Evolutionary conservation across 352 stramenopile species (phyloP).

Genomic region (Globisporangium heterothallicum): DNA sequence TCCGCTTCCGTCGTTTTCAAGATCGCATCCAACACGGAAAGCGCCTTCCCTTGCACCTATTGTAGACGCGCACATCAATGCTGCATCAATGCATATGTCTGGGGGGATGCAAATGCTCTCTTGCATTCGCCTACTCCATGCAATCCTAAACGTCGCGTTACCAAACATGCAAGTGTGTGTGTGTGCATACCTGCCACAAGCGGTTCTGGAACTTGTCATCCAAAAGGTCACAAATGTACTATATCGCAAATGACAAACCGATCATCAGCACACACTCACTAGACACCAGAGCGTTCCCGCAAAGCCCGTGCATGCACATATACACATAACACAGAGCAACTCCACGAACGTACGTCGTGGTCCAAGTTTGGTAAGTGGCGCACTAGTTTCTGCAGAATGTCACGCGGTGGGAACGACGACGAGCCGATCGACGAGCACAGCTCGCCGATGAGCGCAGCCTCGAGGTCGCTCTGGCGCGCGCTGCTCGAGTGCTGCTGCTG

Average conservation of each 20-base stretch:
- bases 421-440: conserved; percentile 76
- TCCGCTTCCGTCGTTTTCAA: conserved; percentile 47
- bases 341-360: conserved; percentile 33
- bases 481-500: conserved; percentile 6
- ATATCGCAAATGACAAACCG: not conserved
- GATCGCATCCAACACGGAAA: conserved; percentile 71
- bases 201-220: conserved; percentile 80
- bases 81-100: too few relatives aligned
- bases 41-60: conserved; percentile 64
- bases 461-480: conserved; percentile 43
- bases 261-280: not conserved
- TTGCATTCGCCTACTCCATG: too few relatives aligned
- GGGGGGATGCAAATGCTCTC: too few relatives aligned
- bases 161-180: too few relatives aligned
- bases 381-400: conserved; percentile 73
- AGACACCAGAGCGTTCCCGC: too few relatives aligned
- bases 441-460: conserved; percentile 66
- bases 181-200: conserved; percentile 59
- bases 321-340: not conserved
- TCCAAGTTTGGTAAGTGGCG: conserved; percentile 70
- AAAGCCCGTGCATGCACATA: too few relatives aligned
- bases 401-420: conserved; percentile 72
- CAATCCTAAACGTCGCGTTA: too few relatives aligned
- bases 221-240: conserved; percentile 84
- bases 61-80: not conserved